These are phyloP conservation scores for Xylariaceae sp. DNA, from an alignment of 2,329 filamentous ascomycete species.

Conservation along the genomic window DNA sequence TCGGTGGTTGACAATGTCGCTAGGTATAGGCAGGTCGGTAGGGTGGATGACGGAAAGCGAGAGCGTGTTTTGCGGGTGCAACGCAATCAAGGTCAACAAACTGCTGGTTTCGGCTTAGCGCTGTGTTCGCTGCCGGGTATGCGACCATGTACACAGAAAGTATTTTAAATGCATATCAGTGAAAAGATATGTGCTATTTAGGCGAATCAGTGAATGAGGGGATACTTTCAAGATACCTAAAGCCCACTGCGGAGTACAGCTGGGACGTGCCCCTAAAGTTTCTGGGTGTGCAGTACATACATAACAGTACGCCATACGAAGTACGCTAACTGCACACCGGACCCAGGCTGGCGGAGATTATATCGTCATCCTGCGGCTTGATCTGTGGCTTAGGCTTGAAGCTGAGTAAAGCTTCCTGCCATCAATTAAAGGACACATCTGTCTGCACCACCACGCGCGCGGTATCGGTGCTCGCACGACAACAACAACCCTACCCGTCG, in stretches of 20 bases:
- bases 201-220: too few relatives aligned
- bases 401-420: neutral
- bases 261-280: too few relatives aligned
- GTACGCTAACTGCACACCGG: too few relatives aligned
- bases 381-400: neutral
- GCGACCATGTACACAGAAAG: too few relatives aligned
- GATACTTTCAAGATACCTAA: too few relatives aligned
- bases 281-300: too few relatives aligned
- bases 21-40: constrained; percentile 4
- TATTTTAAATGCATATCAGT: too few relatives aligned
- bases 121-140: neutral
- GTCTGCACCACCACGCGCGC: constrained; percentile 4
- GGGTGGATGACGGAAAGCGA: constrained; percentile 11
- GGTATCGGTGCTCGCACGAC: constrained; percentile 1
- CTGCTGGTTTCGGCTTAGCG: constrained; percentile 15
- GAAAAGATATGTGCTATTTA: too few relatives aligned
- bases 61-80: constrained; percentile 19
- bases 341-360: neutral
- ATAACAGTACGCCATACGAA: too few relatives aligned
- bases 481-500: constrained; percentile 1
- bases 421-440: constrained; percentile 20
- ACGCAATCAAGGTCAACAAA: constrained; percentile 20
- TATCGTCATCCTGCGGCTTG: neutral
- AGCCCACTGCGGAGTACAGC: too few relatives aligned
- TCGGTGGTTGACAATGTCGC: constrained; percentile 3